These are phyloP conservation scores for Fusarium phyllophilum DNA, from an alignment of 2,329 filamentous ascomycete species.

Conservation along the genomic window DNA sequence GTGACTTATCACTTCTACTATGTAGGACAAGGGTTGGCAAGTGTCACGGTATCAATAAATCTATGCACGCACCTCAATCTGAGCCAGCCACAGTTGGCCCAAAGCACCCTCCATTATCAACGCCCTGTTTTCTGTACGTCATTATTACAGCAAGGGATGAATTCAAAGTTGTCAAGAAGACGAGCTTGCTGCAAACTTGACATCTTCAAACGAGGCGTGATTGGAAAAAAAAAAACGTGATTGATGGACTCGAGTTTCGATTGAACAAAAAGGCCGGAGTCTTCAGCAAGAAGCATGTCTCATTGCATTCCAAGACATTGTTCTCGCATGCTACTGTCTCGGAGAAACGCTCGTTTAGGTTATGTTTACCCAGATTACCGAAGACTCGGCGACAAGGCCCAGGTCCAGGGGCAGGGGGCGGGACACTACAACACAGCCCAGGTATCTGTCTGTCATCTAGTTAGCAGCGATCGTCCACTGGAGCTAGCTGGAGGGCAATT, in stretches of 20 bases:
- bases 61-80: neutral
- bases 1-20: neutral
- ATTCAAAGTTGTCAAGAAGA: neutral
- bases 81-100: conserved; percentile 18
- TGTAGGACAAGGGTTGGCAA: neutral
- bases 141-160: conserved; percentile 18
- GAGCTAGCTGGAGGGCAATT: neutral
- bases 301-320: conserved; percentile 31
- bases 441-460: neutral
- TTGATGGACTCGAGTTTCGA: neutral
- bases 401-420: conserved; percentile 7
- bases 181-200: neutral
- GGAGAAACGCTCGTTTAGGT: neutral
- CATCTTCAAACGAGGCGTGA: neutral
- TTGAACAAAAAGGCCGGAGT: neutral
- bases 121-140: neutral
- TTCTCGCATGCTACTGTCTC: neutral
- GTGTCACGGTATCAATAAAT: neutral
- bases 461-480: neutral
- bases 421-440: neutral
- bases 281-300: conserved; percentile 13
- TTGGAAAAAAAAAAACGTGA: neutral
- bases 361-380: conserved; percentile 14
- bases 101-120: neutral
- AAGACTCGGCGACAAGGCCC: conserved; percentile 17